Evolutionary conservation across 345 rosid genomes (phyloP).

Genomic region (Eucalyptus cladocalyx): DNA sequence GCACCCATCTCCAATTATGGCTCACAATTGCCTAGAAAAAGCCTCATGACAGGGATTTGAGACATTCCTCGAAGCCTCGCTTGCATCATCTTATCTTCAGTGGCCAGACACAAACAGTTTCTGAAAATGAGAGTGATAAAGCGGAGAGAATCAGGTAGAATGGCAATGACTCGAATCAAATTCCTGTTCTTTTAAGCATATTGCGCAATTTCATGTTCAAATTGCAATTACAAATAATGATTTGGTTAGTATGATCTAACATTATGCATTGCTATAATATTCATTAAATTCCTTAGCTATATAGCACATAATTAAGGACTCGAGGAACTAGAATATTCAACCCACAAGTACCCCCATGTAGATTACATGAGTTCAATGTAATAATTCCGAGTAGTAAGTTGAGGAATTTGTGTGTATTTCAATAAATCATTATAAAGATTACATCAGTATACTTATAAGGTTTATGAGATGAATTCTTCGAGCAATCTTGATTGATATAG

Average conservation of each 20-base stretch:
- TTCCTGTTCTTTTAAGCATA: neutral
- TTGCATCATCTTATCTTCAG: neutral
- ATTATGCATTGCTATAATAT: neutral
- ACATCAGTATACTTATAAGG: no score
- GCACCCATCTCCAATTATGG: neutral
- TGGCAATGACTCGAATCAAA: neutral
- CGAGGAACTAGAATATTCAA: neutral
- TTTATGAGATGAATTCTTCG: no score
- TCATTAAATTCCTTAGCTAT: neutral
- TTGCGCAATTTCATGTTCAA: neutral
- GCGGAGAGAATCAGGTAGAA: neutral
- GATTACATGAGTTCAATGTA: neutral
- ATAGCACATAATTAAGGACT: neutral
- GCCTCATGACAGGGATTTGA: neutral
- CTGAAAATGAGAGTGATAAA: neutral
- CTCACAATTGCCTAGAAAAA: neutral
- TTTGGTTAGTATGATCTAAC: neutral
- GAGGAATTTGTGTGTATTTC: no score
- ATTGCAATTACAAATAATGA: neutral
- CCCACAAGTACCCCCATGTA: neutral
- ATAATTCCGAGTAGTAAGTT: no score
- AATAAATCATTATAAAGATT: no score
- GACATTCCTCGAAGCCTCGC: neutral
- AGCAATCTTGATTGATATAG: no score
- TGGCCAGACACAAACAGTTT: neutral